Evolutionary conservation across 495 filamentous ascomycete species (phyloP), one percentile per base, ranked within the genome.

Genomic region (Letharia columbiana): DNA sequence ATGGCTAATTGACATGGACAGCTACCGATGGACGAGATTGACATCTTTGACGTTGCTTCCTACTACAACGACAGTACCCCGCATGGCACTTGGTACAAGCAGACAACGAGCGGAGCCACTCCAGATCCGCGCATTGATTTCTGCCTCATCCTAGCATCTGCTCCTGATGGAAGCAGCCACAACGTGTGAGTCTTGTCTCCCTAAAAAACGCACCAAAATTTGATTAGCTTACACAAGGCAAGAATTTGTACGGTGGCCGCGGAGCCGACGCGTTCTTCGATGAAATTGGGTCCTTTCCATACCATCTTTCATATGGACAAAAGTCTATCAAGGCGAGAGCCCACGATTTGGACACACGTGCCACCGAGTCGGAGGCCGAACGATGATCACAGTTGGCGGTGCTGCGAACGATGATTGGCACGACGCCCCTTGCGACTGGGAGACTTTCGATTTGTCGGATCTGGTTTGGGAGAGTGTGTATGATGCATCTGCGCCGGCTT

Each of bases 351-450:
- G 72, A 23, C 74, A 77, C 44, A 78, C 73, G 18, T 81, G 78
- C 63, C 77, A 79, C 52, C 44, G 73, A 31, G 73, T 72, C 20
- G 75, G 71, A 3, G 69, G 70, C 47, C 69, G 73, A 2, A 77
- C 76, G 35, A 74, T 80, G 73, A 63, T 81, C 17, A 77, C 77
- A 4, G 74, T 80, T 33, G 78, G 78, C 41, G 78, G 78, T 18
- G 67, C 67, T 20, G 31, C 52, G 17, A 45, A 62, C 18, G n/a
- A 60, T 0, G 69, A 72, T 41, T 59, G 68, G 7, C 67, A 60
- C 20, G 61, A 70, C 8, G 62, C 61, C 17, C 58, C 49, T 23
- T 80, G 76, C 65, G 78, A 80, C 65, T 79, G 77, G 77, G 74
- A 79, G 54, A 47, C 42, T 12, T 62, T 73, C 41, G 74, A 79